Evolutionary conservation across 306 rosid genomes (phyloP).

Genomic region (Phaseolus lunatus): DNA sequence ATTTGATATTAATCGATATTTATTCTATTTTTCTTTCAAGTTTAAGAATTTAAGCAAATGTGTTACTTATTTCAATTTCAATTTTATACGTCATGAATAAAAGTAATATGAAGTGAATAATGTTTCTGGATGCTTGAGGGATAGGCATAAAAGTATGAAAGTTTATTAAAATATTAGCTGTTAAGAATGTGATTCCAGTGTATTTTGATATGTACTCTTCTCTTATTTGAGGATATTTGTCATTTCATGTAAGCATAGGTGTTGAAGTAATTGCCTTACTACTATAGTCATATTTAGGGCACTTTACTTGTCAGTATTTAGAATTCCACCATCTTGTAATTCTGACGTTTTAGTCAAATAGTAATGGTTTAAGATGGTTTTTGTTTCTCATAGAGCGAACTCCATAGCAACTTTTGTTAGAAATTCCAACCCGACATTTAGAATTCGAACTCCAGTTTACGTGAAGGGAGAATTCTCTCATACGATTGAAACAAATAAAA

Average conservation of each 20-base stretch:
- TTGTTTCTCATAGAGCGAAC: too few relatives aligned
- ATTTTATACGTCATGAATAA: neutral
- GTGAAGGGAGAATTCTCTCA: neutral
- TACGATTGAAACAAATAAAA: neutral
- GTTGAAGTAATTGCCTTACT: too few relatives aligned
- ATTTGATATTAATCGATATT: neutral
- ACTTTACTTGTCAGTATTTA: too few relatives aligned
- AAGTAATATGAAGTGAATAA: conserved; percentile 1
- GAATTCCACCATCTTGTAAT: neutral
- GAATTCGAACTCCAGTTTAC: neutral
- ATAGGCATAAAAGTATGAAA: too few relatives aligned
- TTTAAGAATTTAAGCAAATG: neutral
- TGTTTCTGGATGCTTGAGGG: neutral
- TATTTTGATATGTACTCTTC: too few relatives aligned
- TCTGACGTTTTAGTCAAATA: too few relatives aligned
- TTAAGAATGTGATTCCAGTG: neutral
- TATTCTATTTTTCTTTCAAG: neutral
- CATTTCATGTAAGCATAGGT: too few relatives aligned
- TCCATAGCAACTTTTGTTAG: too few relatives aligned
- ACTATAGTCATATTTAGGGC: neutral
- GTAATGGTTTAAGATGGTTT: too few relatives aligned
- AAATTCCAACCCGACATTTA: neutral
- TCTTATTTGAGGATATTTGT: too few relatives aligned
- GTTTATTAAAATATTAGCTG: neutral
- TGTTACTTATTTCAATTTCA: neutral